Evolutionary conservation across 768 basidiomycete genomes (phyloP).

Genomic region (Dacryopinax spathularia): DNA sequence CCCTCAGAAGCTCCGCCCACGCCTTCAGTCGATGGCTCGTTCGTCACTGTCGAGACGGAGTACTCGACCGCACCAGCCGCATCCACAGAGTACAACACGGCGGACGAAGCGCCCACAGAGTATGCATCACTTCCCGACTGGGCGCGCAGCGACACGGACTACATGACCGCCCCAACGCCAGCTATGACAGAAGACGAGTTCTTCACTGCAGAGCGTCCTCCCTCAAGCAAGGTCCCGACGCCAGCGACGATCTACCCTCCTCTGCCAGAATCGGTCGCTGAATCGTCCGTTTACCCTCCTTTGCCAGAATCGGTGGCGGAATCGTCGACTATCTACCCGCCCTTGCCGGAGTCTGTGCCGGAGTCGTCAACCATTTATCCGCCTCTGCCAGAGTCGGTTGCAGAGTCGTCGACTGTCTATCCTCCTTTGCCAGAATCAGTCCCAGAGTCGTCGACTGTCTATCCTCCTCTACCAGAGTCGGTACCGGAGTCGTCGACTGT

Average conservation of each 20-base stretch:
- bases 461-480: too few species aligned
- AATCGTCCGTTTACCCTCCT: not conserved
- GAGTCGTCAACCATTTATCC: too few species aligned
- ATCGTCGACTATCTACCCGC: not conserved
- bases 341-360: not conserved
- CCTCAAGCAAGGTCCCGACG: not conserved
- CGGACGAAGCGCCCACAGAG: slow-evolving; percentile 28
- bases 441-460: too few species aligned
- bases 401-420: too few species aligned
- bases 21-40: not conserved
- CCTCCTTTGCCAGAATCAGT: not conserved
- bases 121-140: slow-evolving; percentile 32
- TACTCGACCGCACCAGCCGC: slow-evolving; percentile 31
- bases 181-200: not conserved
- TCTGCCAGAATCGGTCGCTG: not conserved
- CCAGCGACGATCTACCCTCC: not conserved
- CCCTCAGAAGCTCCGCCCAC: not conserved
- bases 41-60: slow-evolving; percentile 14
- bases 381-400: not conserved
- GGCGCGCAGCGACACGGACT: not conserved
- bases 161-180: not conserved
- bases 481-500: too few species aligned
- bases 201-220: not conserved
- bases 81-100: slow-evolving; percentile 31
- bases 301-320: not conserved